Evolutionary conservation across 768 basidiomycete species (phyloP), one percentile per base, ranked within the genome.

Genomic region (Rhodosporidiobolus odoratus): DNA sequence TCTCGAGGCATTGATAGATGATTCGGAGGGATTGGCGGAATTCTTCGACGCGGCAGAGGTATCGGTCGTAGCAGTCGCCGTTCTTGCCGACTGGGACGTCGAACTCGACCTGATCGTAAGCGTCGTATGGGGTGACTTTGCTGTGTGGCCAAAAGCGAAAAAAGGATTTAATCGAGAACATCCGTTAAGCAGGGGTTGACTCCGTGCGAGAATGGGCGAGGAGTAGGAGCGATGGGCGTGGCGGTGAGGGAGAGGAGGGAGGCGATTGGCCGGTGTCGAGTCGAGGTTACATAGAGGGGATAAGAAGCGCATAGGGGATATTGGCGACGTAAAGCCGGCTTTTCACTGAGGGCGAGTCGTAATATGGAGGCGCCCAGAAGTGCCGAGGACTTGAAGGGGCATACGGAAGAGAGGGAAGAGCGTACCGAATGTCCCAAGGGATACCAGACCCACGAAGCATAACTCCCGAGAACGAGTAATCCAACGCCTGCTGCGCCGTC

Each of bases 61-160:
- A 98, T 54, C 95, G 89, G 81, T 97, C 93, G 78, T 94, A 99
- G 82, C 94, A 98, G 79, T 99, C 95, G 47, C 95, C 95, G 73
- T 93, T 92, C 84, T 87, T 88, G 66, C 95, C 95, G 40, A 98
- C 87, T n/a, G 95, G 95, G 60, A 99, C 82, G 73, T 98, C 94
- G 77, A 98, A 98, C 77, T 98, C 95, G 75, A 97, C 93, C 85
- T 97, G 88, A 73, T 89, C 90, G 78, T 99, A 99, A 80, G 92
- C 92, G 79, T 99, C 95, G 77, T 99, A 99, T 38, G 96, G 94
- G 25, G 85, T 83, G 40, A 90, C 86, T 81, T 92, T 97, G 65
- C 82, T 79, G 68, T 97, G 63, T 81, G 78, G 67, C 15, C 54
- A 15, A 9, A 45, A 27, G 40, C 23, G 58, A 7, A 27, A 38